Conservation (phyloP, 768 basidiomycete genomes). For the Suillus subluteus region DNA sequence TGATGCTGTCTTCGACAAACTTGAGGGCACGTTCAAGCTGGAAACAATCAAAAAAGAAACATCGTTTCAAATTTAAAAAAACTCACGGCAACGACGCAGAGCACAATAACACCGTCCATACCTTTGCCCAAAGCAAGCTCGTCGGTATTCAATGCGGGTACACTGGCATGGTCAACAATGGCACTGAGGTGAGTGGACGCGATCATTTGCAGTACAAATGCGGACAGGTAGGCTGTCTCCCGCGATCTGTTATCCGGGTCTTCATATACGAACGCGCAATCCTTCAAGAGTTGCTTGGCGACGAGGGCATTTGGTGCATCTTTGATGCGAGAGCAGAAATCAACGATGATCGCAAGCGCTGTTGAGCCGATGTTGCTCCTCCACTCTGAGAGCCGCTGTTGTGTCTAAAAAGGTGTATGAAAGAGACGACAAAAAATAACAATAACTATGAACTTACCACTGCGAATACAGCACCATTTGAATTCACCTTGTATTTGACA, state of each 20-base stretch:
- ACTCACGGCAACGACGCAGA: not conserved
- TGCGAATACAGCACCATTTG: too few relatives aligned
- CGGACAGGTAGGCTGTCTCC: slow-evolving; percentile 5
- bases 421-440: too few relatives aligned
- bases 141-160: not conserved
- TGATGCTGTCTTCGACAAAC: slow-evolving; percentile 1
- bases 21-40: slow-evolving; percentile 1
- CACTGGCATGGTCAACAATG: too few relatives aligned
- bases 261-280: slow-evolving; percentile 10
- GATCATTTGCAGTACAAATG: too few relatives aligned
- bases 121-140: not conserved
- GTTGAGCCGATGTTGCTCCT: slow-evolving; percentile 9
- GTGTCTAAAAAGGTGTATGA: too few relatives aligned
- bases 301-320: not conserved
- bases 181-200: too few relatives aligned
- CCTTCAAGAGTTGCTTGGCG: not conserved
- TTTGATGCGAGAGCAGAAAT: slow-evolving; percentile 6
- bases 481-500: too few relatives aligned
- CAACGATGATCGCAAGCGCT: slow-evolving; percentile 9
- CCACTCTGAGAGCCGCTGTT: slow-evolving; percentile 12
- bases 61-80: not conserved
- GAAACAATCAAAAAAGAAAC: not conserved
- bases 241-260: not conserved
- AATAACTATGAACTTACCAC: too few relatives aligned
- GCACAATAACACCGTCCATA: not conserved